Conservation (phyloP, 2,329 filamentous ascomycete genomes). For the Hansfordia pulvinata region DNA sequence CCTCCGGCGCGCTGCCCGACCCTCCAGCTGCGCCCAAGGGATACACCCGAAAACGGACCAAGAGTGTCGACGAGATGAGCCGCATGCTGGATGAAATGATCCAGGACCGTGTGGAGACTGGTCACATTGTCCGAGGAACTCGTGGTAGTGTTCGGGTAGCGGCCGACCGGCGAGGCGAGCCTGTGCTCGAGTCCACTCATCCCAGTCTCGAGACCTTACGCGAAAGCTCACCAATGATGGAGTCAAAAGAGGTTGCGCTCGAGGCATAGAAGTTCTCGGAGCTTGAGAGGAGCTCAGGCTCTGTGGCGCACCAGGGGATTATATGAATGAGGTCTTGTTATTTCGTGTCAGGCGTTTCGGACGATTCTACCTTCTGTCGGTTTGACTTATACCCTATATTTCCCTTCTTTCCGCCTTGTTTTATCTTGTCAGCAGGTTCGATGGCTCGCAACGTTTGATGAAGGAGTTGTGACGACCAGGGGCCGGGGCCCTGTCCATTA, state of each 20-base stretch:
- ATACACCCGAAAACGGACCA: constrained; percentile 34
- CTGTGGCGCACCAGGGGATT: too few relatives aligned
- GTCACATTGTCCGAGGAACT: constrained; percentile 52
- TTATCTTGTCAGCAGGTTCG: too few relatives aligned
- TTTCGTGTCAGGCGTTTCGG: constrained; percentile 4
- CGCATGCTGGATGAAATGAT: constrained; percentile 95
- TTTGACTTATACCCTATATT: constrained; percentile 10
- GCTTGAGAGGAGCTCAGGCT: constrained; percentile 2
- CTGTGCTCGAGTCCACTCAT: constrained; percentile 15
- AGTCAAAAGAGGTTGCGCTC: constrained; percentile 11
- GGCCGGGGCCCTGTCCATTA: too few relatives aligned
- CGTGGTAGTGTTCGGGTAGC: constrained; percentile 54
- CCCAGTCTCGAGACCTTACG: constrained; percentile 24
- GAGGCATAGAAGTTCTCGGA: constrained; percentile 10
- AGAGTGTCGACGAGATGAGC: constrained; percentile 84
- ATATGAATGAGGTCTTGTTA: too few relatives aligned
- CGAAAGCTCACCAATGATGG: constrained; percentile 16
- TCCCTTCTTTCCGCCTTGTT: too few relatives aligned
- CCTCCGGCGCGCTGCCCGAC: constrained; percentile 15
- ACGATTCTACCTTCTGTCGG: constrained; percentile 5
- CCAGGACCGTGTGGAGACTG: constrained; percentile 68
- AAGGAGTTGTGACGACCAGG: too few relatives aligned
- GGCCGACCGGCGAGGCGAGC: constrained; percentile 26
- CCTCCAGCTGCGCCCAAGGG: constrained; percentile 15
- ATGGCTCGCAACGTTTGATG: too few relatives aligned